Conservation (phyloP, 371 early-diverging fungal genomes). For the Syncephalastrum sp. region DNA sequence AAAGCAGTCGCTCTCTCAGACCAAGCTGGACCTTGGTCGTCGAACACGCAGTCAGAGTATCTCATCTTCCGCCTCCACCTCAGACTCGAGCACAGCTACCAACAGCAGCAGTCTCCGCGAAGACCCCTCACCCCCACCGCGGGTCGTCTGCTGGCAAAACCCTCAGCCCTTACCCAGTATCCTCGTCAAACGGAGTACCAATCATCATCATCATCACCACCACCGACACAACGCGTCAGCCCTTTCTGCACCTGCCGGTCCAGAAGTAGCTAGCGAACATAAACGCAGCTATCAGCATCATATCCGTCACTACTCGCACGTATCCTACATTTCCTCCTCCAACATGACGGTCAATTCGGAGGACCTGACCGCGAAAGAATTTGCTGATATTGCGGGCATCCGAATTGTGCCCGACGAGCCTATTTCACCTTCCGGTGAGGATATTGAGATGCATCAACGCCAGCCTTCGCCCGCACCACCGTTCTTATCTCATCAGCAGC, state of each 20-base stretch:
- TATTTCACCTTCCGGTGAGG: background rate
- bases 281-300: slow-evolving; percentile 3
- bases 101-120: slow-evolving; percentile 1
- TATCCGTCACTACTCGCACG: slow-evolving; percentile 7
- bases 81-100: background rate
- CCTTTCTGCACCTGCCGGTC: too few relatives aligned
- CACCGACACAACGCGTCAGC: too few relatives aligned
- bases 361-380: slow-evolving; percentile 34
- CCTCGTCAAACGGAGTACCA: slow-evolving; percentile 6
- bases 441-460: background rate
- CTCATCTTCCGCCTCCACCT: background rate
- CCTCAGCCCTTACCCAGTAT: slow-evolving; percentile 5
- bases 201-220: too few relatives aligned
- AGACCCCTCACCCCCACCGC: slow-evolving; percentile 3
- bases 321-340: slow-evolving; percentile 11
- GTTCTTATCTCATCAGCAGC: background rate
- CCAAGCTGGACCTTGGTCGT: slow-evolving; percentile 8
- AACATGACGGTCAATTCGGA: slow-evolving; percentile 27
- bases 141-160: slow-evolving; percentile 10
- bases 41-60: slow-evolving; percentile 1
- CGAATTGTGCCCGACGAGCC: slow-evolving; percentile 16
- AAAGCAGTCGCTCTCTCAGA: slow-evolving; percentile 8
- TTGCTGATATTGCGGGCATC: slow-evolving; percentile 35
- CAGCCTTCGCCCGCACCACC: background rate
- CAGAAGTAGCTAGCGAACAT: background rate